phyloP scores from a whole-genome alignment of 1,284 basidiomycete genomes.

The Phellopilus nigrolimitatus region DNA sequence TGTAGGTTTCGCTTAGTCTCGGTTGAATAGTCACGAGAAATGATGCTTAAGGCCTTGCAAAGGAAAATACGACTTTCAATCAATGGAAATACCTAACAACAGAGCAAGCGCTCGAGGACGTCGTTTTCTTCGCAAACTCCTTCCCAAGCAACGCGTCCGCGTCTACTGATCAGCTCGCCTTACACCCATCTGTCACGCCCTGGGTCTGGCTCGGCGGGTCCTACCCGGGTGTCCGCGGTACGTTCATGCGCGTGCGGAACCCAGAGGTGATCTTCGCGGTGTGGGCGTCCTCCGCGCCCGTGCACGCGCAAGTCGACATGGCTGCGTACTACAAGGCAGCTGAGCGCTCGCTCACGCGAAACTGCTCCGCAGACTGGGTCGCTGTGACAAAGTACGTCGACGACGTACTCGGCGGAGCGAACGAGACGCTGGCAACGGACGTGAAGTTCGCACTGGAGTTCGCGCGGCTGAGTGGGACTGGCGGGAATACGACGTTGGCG shows the following conservation, averaged over 20 bases:
- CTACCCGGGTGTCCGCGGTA: constrained; percentile 36
- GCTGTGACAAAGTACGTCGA: constrained; percentile 44
- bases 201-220: constrained; percentile 48
- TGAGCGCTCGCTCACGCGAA: constrained; percentile 44
- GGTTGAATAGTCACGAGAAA: too few species aligned
- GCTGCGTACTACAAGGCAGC: constrained; percentile 45
- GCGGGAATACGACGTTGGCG: constrained; percentile 36
- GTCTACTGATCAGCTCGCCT: constrained; percentile 23
- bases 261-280: constrained; percentile 42
- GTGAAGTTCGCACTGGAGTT: constrained; percentile 40
- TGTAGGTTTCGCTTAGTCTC: constrained; percentile 32
- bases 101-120: constrained; percentile 54
- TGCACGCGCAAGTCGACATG: constrained; percentile 48
- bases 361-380: constrained; percentile 50
- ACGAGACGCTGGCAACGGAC: constrained; percentile 31
- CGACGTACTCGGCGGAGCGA: constrained; percentile 32
- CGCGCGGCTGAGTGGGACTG: constrained; percentile 38
- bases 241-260: constrained; percentile 33
- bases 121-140: constrained; percentile 50
- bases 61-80: constrained; percentile 45
- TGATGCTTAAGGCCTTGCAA: too few species aligned
- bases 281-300: constrained; percentile 48
- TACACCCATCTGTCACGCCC: constrained; percentile 40
- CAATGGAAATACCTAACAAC: constrained; percentile 55
- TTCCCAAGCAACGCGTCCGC: constrained; percentile 31